A percentile compares a stretch with the other conserved stretches of the same genome.
phyloP scores from a whole-genome alignment of 352 stramenopile genomes.

The Pelagophyceae sp. region DNA sequence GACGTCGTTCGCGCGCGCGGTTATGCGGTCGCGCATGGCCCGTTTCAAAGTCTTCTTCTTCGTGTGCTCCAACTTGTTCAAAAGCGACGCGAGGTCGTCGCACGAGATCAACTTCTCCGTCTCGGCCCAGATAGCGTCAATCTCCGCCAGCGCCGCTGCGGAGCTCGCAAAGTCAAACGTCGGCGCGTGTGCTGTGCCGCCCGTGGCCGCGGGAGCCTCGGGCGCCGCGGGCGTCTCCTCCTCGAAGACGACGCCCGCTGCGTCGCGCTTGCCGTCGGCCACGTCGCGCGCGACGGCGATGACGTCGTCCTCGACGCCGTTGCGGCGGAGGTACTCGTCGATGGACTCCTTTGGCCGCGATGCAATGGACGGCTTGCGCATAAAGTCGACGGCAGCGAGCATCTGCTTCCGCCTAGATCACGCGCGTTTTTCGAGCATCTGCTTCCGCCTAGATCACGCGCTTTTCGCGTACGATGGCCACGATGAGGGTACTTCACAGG shows the following conservation, averaged over 20 bases:
- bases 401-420: background rate
- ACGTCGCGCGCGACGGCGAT: background rate
- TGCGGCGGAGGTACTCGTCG: background rate
- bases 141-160: background rate
- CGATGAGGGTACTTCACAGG: too few species aligned
- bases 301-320: background rate
- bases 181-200: background rate
- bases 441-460: too few species aligned
- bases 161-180: background rate
- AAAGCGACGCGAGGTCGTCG: background rate
- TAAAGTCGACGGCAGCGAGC: background rate
- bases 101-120: background rate
- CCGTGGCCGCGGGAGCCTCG: background rate
- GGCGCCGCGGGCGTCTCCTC: background rate
- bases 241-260: background rate
- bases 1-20: background rate
- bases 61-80: slow-evolving; percentile 9
- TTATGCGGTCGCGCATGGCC: background rate
- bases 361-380: background rate
- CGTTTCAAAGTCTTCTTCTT: slow-evolving; percentile 17
- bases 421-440: too few species aligned
- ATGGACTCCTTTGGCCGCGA: background rate
- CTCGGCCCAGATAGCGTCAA: background rate
- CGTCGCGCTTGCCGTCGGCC: background rate
- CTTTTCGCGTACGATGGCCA: too few species aligned